phyloP scores from a whole-genome alignment of 2,329 filamentous ascomycete genomes.

The Myriosclerotinia scirpicola region DNA sequence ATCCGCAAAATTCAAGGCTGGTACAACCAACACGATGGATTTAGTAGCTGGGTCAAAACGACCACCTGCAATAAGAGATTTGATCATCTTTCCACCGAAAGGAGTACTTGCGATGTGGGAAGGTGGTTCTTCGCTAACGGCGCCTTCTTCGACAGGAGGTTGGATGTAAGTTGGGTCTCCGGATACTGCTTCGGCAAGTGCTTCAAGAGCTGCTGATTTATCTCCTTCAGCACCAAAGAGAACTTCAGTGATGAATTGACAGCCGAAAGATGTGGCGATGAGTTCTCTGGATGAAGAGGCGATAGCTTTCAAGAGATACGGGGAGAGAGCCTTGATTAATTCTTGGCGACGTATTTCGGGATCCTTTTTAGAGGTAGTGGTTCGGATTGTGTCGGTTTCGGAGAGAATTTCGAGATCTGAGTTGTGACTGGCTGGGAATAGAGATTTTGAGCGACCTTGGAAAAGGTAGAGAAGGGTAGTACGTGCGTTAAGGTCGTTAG shows the following conservation, averaged over 20 bases:
- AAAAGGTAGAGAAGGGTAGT: constrained; percentile 79
- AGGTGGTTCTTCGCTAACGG: constrained; percentile 25
- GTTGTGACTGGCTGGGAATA: constrained; percentile 62
- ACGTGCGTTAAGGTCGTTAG: constrained; percentile 64
- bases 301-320: constrained; percentile 73
- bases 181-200: constrained; percentile 63
- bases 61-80: constrained; percentile 86
- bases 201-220: constrained; percentile 70
- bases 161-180: constrained; percentile 49
- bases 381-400: constrained; percentile 76
- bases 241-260: constrained; percentile 81
- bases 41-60: constrained; percentile 76
- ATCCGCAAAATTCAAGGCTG: constrained; percentile 76
- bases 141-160: constrained; percentile 44
- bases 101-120: constrained; percentile 61
- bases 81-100: constrained; percentile 79
- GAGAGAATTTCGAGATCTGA: constrained; percentile 69
- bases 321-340: constrained; percentile 71
- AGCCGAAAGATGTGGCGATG: constrained; percentile 75
- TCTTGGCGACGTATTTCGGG: constrained; percentile 72
- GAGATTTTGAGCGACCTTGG: constrained; percentile 60
- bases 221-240: constrained; percentile 75
- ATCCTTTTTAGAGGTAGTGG: constrained; percentile 90
- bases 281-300: constrained; percentile 66
- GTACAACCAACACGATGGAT: constrained; percentile 68